Evolutionary conservation across 441 rosid genomes (phyloP).

Genomic region (Populus tomentosa): DNA sequence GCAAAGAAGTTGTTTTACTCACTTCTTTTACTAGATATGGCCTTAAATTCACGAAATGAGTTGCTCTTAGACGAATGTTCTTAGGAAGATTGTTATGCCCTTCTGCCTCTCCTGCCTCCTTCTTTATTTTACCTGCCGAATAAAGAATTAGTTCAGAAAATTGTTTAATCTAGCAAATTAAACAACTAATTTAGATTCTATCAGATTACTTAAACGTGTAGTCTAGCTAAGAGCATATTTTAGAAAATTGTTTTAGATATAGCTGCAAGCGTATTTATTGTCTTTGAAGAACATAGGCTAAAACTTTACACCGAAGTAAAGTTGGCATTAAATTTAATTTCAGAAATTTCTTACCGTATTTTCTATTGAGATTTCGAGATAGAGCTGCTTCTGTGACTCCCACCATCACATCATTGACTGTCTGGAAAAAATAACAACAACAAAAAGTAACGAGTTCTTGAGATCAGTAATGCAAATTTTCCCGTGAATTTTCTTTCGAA

Average conservation of each 20-base stretch:
- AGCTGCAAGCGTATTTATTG: background rate
- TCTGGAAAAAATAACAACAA: background rate
- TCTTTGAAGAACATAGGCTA: background rate
- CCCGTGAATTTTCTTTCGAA: too few relatives aligned
- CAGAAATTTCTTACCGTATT: slow-evolving; percentile 28
- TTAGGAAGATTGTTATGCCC: background rate
- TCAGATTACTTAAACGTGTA: too few relatives aligned
- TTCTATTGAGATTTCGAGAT: slow-evolving; percentile 33
- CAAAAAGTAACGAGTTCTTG: background rate
- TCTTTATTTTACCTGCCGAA: background rate
- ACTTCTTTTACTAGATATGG: background rate
- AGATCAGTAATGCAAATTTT: background rate
- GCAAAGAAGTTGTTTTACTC: background rate
- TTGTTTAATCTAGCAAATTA: too few relatives aligned
- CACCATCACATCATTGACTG: slow-evolving; percentile 37
- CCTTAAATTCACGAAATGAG: background rate
- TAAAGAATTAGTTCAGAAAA: too few relatives aligned
- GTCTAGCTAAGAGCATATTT: background rate
- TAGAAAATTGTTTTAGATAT: too few relatives aligned
- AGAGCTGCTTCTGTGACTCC: slow-evolving; percentile 48
- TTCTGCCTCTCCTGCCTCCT: background rate
- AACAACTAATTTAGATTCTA: too few relatives aligned
- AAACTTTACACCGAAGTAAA: background rate
- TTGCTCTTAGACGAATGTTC: background rate
- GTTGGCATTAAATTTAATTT: background rate